Percentiles rank a stretch among this genome's conserved stretches.
Conservation (phyloP, 345 rosid genomes). For the Populus alba region DNA sequence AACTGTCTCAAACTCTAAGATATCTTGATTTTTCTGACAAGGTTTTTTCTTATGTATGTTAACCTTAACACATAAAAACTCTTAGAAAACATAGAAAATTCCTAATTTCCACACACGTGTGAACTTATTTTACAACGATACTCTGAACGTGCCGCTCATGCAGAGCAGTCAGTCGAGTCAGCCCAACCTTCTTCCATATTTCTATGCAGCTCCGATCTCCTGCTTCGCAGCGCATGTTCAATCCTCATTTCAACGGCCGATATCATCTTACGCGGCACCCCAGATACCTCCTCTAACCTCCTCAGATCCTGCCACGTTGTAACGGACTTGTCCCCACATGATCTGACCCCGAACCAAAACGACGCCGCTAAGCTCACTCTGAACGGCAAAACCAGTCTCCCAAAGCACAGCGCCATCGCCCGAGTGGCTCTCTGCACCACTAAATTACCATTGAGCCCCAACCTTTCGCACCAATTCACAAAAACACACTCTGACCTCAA, state of each 20-base stretch:
- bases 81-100: neutral
- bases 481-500: conserved; percentile 33
- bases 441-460: conserved; percentile 24
- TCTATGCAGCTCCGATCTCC: neutral
- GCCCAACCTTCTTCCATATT: conserved; percentile 46
- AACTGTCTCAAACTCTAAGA: neutral
- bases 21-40: neutral
- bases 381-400: conserved; percentile 21
- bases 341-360: conserved; percentile 44
- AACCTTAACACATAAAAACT: neutral
- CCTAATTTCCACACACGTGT: neutral
- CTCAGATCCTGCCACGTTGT: conserved; percentile 34
- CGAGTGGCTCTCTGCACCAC: conserved; percentile 20
- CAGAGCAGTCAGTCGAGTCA: conserved; percentile 44
- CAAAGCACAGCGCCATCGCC: conserved; percentile 29
- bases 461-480: conserved; percentile 34
- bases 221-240: conserved; percentile 17
- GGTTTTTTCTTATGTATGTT: neutral
- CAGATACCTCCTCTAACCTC: conserved; percentile 34
- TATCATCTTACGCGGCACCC: conserved; percentile 45
- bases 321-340: conserved; percentile 2
- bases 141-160: neutral
- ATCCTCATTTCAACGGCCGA: conserved; percentile 30
- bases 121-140: neutral
- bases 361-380: conserved; percentile 39